These are phyloP conservation scores for Cenchrus fungigraminus DNA, from an alignment of 176 grass and related monocot species.

Conservation along the genomic window DNA sequence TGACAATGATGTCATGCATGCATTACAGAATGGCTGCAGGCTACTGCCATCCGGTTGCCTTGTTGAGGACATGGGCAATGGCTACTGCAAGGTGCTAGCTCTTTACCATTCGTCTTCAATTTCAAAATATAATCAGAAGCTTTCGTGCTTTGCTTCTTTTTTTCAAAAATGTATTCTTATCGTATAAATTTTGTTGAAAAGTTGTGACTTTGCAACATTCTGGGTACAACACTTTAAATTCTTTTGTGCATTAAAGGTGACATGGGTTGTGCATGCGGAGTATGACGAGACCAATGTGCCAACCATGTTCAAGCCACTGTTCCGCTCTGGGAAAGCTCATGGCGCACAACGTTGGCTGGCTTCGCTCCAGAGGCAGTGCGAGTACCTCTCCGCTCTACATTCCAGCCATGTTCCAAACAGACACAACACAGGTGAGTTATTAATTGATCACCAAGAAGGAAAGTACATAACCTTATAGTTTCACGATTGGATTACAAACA, in stretches of 20 bases:
- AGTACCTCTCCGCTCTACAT: slow-evolving; percentile 2
- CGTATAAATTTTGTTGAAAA: not conserved
- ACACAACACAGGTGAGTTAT: slow-evolving; percentile 17
- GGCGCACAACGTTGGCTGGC: slow-evolving; percentile 35
- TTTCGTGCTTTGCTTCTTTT: no score
- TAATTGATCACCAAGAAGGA: not conserved
- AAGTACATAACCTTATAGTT: not conserved
- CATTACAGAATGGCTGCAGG: not conserved
- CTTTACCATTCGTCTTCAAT: no score
- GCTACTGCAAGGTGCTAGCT: slow-evolving; percentile 38
- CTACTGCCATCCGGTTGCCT: slow-evolving; percentile 49
- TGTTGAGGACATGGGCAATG: slow-evolving; percentile 39
- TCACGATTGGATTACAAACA: no score
- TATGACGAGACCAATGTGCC: slow-evolving; percentile 25
- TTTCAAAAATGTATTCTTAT: no score
- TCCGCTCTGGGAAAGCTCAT: slow-evolving; percentile 46
- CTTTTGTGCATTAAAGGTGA: slow-evolving; percentile 27
- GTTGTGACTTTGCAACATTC: not conserved
- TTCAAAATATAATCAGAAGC: no score
- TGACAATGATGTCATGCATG: not conserved
- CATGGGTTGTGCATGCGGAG: slow-evolving; percentile 53
- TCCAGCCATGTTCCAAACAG: not conserved
- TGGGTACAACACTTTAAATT: not conserved
- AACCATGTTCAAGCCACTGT: slow-evolving; percentile 10
- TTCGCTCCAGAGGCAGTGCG: slow-evolving; percentile 36